Base-by-base conservation (phyloP, 441 rosid genomes). In the Gossypium schwendimanii region DNA sequence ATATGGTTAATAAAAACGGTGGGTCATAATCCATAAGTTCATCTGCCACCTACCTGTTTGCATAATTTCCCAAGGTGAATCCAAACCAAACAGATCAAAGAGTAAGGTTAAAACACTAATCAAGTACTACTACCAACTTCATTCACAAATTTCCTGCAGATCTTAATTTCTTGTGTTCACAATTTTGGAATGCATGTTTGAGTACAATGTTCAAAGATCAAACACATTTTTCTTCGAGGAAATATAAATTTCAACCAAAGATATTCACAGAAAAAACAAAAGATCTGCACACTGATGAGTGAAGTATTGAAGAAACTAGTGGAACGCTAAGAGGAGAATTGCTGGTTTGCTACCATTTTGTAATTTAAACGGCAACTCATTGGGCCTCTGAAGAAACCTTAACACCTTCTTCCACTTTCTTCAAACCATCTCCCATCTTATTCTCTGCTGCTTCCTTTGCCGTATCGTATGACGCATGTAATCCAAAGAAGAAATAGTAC, bases 381-480 rank as follows among this genome's bases (percentile, higher is more conserved):
- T 64, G 12, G 28, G 53, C 53, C 17, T 41, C 18, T 12, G 33
- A 64, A 44, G 69, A 17, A 11, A 12, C 52, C 9, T 20, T 55
- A 20, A 21, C 70, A 24, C 93, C 87, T 77, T 86, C 90, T 57
- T 86, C 89, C 12, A 78, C 71, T 72, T 76, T 80, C 81, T 77
- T 84, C 79, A 75, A 77, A 20, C 54, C 71, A 69, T 47, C 18
- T 24, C 50, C 76, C 54, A 18, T 73, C 31, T 50, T 47, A 3
- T 54, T 70, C 60, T 71, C 77, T 15, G 73, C 75, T 0, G 76
- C 57, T 14, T 74, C 87, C 77, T 79, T 82, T 0, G 92, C 90
- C 0, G 86, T 83, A 79, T 89, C 96, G 36, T 90, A 92, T 0
- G 91, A 82, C 0, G 94, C 94, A 69, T 90, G 96, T 54, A 90